A percentile compares a stretch with the other conserved stretches of the same genome.
Conservation (phyloP, 2,329 filamentous ascomycete species). For the Neonectria faginata region DNA sequence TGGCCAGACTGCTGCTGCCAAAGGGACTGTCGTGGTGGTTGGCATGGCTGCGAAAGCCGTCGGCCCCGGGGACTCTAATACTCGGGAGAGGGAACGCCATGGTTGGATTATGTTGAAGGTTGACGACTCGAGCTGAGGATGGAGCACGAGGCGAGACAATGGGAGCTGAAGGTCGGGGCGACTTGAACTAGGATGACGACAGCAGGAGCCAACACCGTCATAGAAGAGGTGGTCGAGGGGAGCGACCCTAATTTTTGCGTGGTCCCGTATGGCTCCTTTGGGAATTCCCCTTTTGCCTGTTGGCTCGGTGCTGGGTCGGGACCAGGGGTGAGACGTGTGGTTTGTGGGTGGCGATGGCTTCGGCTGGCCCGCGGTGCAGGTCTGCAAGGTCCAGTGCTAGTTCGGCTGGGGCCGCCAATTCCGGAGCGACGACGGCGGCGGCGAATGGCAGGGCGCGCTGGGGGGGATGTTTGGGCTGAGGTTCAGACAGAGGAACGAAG, state of each 20-base stretch:
- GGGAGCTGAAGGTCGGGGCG: conserved; percentile 42
- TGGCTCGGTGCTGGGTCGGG: conserved; percentile 36
- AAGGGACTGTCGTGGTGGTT: conserved; percentile 49
- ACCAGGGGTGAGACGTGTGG: conserved; percentile 38
- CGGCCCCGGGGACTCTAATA: conserved; percentile 50
- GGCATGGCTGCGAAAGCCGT: conserved; percentile 45
- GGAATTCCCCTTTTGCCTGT: conserved; percentile 28
- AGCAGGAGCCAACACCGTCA: conserved; percentile 42
- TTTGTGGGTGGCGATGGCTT: conserved; percentile 44
- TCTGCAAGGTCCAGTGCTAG: conserved; percentile 42
- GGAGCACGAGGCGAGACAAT: conserved; percentile 41
- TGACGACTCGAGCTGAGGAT: conserved; percentile 43
- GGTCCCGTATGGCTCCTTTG: conserved; percentile 25
- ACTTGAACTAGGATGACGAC: conserved; percentile 42
- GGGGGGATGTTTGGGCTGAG: conserved; percentile 29
- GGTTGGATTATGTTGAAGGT: conserved; percentile 38
- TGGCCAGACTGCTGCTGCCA: conserved; percentile 51
- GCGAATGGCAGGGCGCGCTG: conserved; percentile 41
- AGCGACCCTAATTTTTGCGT: conserved; percentile 25
- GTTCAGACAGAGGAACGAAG: conserved; percentile 24
- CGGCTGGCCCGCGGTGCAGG: conserved; percentile 36
- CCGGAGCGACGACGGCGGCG: conserved; percentile 21
- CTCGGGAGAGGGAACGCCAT: conserved; percentile 56
- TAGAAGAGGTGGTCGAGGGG: conserved; percentile 34
- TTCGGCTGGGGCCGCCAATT: conserved; percentile 39